Conservation (phyloP, 305 asterid genomes). For the Fraxinus latifolia region DNA sequence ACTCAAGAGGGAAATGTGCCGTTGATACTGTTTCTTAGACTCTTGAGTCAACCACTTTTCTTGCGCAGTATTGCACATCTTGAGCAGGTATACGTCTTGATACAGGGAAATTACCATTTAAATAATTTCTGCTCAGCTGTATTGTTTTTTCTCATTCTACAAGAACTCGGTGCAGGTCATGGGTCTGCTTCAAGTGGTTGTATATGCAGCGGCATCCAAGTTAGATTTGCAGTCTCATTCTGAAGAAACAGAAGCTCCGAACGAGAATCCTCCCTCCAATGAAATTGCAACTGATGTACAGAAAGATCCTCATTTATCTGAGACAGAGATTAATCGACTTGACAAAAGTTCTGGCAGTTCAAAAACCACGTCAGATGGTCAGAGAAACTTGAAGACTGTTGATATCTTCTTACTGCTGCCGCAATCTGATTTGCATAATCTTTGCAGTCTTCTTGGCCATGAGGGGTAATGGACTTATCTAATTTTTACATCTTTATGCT, state of each 20-base stretch:
- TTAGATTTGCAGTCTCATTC: constrained; percentile 50
- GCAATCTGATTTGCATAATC: constrained; percentile 75
- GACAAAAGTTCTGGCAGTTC: constrained; percentile 40
- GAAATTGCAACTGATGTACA: constrained; percentile 41
- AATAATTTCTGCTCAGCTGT: constrained; percentile 13
- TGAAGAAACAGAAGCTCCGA: constrained; percentile 48
- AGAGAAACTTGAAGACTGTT: constrained; percentile 37
- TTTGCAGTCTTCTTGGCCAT: constrained; percentile 91
- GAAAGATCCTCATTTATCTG: constrained; percentile 43
- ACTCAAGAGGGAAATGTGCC: constrained; percentile 62
- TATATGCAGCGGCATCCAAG: constrained; percentile 85
- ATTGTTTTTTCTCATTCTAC: constrained; percentile 20
- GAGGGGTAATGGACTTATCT: constrained; percentile 67
- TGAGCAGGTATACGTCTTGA: constrained; percentile 68
- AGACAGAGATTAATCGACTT: constrained; percentile 42
- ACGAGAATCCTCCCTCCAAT: constrained; percentile 48
- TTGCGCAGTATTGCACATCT: constrained; percentile 87
- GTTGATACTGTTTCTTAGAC: constrained; percentile 76
- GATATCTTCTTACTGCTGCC: constrained; percentile 76
- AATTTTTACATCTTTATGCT: constrained; percentile 3
- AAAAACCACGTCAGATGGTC: constrained; percentile 48
- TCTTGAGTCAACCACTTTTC: constrained; percentile 79
- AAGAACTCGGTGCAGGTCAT: constrained; percentile 59
- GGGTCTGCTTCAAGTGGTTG: constrained; percentile 91
- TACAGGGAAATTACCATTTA: constrained; percentile 19